These are phyloP conservation scores for Leccinum barrowsii DNA, from an alignment of 768 basidiomycete species.

Conservation along the genomic window DNA sequence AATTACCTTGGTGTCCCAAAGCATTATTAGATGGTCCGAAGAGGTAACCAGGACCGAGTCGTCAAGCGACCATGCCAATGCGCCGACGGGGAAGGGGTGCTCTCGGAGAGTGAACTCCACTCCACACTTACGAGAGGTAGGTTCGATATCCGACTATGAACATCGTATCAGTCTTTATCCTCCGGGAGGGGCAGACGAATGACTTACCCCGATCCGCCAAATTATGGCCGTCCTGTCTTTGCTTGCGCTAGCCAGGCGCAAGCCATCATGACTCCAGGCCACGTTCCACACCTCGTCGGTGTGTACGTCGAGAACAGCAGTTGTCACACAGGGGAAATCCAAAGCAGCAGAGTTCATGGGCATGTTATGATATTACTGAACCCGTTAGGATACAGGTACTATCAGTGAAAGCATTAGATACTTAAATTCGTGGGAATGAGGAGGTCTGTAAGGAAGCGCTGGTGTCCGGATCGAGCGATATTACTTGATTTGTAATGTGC, in stretches of 20 bases:
- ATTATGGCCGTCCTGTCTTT: conserved; percentile 87
- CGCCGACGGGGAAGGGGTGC: conserved; percentile 76
- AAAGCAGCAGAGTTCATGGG: too few species aligned
- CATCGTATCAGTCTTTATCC: conserved; percentile 7
- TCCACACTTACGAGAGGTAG: conserved; percentile 56
- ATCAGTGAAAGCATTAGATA: too few species aligned
- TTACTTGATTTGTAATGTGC: too few species aligned
- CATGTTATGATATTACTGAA: too few species aligned
- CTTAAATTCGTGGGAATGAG: too few species aligned
- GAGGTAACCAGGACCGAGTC: conserved; percentile 81
- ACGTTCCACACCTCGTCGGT: conserved; percentile 94
- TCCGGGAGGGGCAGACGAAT: neutral
- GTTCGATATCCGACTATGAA: conserved; percentile 43
- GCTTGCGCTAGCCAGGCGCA: conserved; percentile 80
- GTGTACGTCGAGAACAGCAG: conserved; percentile 75
- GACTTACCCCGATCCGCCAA: conserved; percentile 78
- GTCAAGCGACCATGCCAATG: conserved; percentile 91
- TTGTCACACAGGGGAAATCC: too few species aligned
- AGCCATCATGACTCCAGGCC: conserved; percentile 91
- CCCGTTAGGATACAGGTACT: too few species aligned
- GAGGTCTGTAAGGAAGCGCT: too few species aligned
- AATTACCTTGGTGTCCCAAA: conserved; percentile 86
- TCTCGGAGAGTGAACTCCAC: conserved; percentile 61
- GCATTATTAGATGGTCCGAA: conserved; percentile 74
- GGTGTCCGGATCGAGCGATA: too few species aligned